phyloP scores from a whole-genome alignment of 1,139 yeast genomes.

The Pichia terricola region DNA sequence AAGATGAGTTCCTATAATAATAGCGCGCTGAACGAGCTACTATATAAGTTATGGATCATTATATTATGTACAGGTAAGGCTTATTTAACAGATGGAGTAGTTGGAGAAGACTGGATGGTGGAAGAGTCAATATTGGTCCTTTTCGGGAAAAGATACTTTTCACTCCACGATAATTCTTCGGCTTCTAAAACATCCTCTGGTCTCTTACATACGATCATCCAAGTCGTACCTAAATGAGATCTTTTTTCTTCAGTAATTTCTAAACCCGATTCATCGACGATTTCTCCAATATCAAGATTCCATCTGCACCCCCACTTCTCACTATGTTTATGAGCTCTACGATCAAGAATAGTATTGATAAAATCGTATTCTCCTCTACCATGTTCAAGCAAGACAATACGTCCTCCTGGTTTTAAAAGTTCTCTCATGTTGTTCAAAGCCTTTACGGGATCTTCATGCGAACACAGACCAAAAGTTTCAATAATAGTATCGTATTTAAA shows the following conservation, averaged over 20 bases:
- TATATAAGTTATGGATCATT: too few relatives aligned
- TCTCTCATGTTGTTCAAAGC: conserved; percentile 68
- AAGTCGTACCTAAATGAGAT: conserved; percentile 89
- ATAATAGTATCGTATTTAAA: conserved; percentile 76
- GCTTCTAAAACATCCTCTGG: conserved; percentile 51
- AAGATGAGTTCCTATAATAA: too few relatives aligned
- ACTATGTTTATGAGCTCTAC: conserved; percentile 74
- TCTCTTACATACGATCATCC: conserved; percentile 69
- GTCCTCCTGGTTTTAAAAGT: conserved; percentile 81
- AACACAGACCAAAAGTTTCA: conserved; percentile 92
- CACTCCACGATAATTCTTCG: conserved; percentile 37
- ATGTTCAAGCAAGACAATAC: conserved; percentile 80
- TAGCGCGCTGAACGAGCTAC: too few relatives aligned
- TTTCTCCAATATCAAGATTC: conserved; percentile 86
- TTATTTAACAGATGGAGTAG: too few relatives aligned
- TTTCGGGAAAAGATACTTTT: conserved; percentile 31
- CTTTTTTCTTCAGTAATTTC: conserved; percentile 73
- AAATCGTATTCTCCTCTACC: conserved; percentile 79
- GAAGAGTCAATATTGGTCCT: conserved; percentile 14
- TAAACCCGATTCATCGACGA: conserved; percentile 74
- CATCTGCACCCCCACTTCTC: conserved; percentile 96
- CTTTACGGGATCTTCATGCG: conserved; percentile 84
- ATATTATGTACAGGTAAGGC: too few relatives aligned
- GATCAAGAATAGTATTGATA: conserved; percentile 73
- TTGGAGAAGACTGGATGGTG: too few relatives aligned